phyloP scores from a whole-genome alignment of 164 flowering plant genomes.

The Buxus sempervirens region DNA sequence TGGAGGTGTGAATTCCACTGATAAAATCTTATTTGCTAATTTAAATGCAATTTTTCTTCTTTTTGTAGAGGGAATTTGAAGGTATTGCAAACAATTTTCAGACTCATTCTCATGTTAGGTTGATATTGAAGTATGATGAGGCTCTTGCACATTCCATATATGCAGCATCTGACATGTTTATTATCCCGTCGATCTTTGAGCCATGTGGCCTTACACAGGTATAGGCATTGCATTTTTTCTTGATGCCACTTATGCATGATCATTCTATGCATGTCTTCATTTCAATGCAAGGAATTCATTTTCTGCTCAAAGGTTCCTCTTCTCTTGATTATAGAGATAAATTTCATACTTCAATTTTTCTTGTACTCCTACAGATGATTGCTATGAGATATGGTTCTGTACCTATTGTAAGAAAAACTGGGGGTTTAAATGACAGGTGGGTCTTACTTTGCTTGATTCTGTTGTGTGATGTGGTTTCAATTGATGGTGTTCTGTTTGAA shows the following conservation, averaged over 20 bases:
- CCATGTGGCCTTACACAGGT: constrained; percentile 99
- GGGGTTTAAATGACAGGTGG: constrained; percentile 93
- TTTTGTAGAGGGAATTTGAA: constrained; percentile 83
- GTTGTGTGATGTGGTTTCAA: constrained; percentile 1
- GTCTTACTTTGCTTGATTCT: not conserved
- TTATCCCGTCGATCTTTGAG: constrained; percentile 94
- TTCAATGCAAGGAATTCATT: not conserved
- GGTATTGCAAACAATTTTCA: constrained; percentile 72
- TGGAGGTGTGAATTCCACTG: not conserved
- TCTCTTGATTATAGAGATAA: not conserved
- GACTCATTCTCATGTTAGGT: constrained; percentile 59
- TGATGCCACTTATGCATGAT: not conserved
- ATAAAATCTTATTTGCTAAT: not conserved
- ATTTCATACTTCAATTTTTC: not conserved
- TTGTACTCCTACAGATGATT: constrained; percentile 65
- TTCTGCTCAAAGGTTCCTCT: not conserved
- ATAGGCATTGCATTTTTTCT: constrained; percentile 3
- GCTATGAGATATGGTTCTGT: constrained; percentile 97
- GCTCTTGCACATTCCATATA: constrained; percentile 76
- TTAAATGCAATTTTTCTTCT: not conserved
- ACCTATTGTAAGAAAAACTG: constrained; percentile 87
- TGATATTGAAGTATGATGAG: constrained; percentile 89
- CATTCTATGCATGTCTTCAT: not conserved
- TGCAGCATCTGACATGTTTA: constrained; percentile 92
- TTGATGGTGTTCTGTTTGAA: not conserved